Evolutionary conservation across 345 rosid genomes (phyloP).

Genomic region (Laguncularia racemosa): DNA sequence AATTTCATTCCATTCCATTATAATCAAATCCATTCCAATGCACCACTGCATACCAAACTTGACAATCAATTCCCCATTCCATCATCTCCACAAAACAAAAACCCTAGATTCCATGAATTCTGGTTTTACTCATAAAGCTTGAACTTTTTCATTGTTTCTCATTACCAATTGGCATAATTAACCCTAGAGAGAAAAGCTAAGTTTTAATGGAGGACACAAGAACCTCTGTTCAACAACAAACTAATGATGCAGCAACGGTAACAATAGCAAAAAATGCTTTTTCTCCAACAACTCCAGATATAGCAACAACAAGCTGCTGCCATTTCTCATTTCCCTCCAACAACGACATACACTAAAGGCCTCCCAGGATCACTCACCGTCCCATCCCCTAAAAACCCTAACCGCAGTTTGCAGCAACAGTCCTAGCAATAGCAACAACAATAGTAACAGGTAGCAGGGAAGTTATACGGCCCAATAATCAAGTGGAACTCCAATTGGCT

Average conservation of each 20-base stretch:
- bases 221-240: conserved; percentile 37
- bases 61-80: too few relatives aligned
- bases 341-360: conserved; percentile 71
- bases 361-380: conserved; percentile 41
- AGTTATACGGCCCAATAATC: conserved; percentile 55
- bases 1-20: too few relatives aligned
- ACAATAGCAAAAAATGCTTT: conserved; percentile 50
- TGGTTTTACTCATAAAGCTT: too few relatives aligned
- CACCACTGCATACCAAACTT: too few relatives aligned
- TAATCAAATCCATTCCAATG: too few relatives aligned
- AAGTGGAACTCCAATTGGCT: conserved; percentile 75
- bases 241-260: conserved; percentile 25
- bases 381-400: conserved; percentile 43
- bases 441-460: conserved; percentile 25
- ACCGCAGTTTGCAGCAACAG: conserved; percentile 11
- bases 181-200: too few relatives aligned
- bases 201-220: conserved; percentile 52
- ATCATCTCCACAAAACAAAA: too few relatives aligned
- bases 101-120: too few relatives aligned
- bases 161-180: too few relatives aligned
- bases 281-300: conserved; percentile 53
- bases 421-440: conserved; percentile 13
- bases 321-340: conserved; percentile 91
- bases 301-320: conserved; percentile 76
- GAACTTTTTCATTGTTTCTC: too few relatives aligned